Percentiles rank a stretch among this genome's conserved stretches.
phyloP scores from a whole-genome alignment of 108 stramenopile species.

The Bacterosira constricta region DNA sequence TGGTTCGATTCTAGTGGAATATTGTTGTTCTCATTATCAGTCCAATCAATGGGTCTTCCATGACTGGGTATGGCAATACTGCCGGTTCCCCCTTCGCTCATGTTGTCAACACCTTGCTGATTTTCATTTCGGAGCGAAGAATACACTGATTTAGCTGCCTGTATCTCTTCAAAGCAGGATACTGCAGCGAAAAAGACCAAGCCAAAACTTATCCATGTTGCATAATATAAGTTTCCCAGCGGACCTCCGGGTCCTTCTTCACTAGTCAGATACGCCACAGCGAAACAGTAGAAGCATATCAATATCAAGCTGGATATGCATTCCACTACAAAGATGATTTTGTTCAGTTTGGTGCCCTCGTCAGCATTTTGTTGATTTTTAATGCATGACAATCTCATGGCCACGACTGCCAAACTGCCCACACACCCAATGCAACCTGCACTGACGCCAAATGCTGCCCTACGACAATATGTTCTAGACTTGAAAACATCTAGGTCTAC shows the following conservation, averaged over 20 bases:
- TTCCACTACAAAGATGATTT: constrained; percentile 28
- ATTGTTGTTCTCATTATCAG: neutral
- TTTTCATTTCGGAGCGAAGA: constrained; percentile 7
- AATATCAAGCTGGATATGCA: constrained; percentile 20
- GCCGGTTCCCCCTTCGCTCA: neutral
- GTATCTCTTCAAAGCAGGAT: constrained; percentile 47
- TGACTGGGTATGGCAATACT: too few species aligned
- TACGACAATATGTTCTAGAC: constrained; percentile 54
- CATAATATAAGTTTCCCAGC: constrained; percentile 84
- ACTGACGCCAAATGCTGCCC: constrained; percentile 77
- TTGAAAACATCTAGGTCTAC: neutral
- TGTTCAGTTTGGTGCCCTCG: constrained; percentile 28
- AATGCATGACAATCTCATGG: constrained; percentile 62
- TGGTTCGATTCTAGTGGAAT: too few species aligned
- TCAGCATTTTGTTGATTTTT: constrained; percentile 60
- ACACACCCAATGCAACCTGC: constrained; percentile 67
- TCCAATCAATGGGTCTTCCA: neutral
- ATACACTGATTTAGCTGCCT: constrained; percentile 36
- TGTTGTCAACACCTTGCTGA: neutral
- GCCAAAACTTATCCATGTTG: constrained; percentile 70
- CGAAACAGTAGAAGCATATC: constrained; percentile 34
- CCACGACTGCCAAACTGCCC: constrained; percentile 59
- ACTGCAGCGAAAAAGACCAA: constrained; percentile 30
- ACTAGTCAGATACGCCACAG: constrained; percentile 62
- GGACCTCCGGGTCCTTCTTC: constrained; percentile 72